A percentile compares a stretch with the other conserved stretches of the same genome.
These are phyloP conservation scores for Candida insectalens DNA, from an alignment of 805 yeast genomes.

Conservation along the genomic window DNA sequence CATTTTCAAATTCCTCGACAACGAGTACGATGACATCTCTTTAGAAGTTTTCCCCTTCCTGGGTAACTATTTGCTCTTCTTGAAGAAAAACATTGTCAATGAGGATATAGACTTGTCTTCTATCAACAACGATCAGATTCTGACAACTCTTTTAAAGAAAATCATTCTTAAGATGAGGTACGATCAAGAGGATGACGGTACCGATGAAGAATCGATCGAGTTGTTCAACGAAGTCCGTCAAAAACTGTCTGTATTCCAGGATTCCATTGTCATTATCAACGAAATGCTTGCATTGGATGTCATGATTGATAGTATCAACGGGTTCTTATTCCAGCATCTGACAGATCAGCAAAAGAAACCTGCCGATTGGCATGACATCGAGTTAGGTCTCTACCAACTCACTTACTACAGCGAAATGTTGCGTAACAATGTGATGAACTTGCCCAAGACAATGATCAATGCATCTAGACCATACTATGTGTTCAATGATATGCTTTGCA, in stretches of 20 bases:
- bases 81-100: slow-evolving; percentile 44
- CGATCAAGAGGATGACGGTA: slow-evolving; percentile 50
- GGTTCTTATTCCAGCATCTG: slow-evolving; percentile 19
- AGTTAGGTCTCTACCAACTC: slow-evolving; percentile 79
- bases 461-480: slow-evolving; percentile 57
- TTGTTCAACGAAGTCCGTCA: slow-evolving; percentile 74
- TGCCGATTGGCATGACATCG: slow-evolving; percentile 70
- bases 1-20: slow-evolving; percentile 57
- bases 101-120: slow-evolving; percentile 22
- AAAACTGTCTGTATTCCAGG: slow-evolving; percentile 72
- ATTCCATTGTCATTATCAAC: slow-evolving; percentile 49
- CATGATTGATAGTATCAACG: slow-evolving; percentile 38
- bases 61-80: slow-evolving; percentile 58
- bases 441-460: slow-evolving; percentile 56
- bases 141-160: slow-evolving; percentile 56
- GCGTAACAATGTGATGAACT: slow-evolving; percentile 64
- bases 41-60: slow-evolving; percentile 76
- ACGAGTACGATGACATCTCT: slow-evolving; percentile 85
- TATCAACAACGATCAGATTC: slow-evolving; percentile 33
- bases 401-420: slow-evolving; percentile 71
- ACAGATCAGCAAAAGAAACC: slow-evolving; percentile 4
- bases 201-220: slow-evolving; percentile 63
- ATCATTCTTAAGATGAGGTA: slow-evolving; percentile 71
- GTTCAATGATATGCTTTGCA: slow-evolving; percentile 52
- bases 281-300: slow-evolving; percentile 27